Evolutionary conservation across 2,329 filamentous ascomycete genomes (phyloP).

Genomic region (Diaporthe nobilis): DNA sequence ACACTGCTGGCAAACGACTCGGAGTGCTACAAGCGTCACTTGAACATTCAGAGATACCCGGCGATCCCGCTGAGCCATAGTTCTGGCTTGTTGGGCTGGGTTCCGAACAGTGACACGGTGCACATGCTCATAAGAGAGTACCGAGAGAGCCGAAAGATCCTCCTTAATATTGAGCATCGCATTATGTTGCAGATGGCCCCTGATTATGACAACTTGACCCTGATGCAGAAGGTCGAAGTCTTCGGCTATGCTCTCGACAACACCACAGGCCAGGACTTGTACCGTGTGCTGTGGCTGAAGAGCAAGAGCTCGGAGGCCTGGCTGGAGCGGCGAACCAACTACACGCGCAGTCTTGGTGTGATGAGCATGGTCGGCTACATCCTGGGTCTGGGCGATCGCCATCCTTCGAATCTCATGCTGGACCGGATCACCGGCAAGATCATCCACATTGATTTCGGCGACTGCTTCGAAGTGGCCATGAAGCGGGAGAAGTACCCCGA

Average conservation of each 20-base stretch:
- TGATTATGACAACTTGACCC: slow-evolving; percentile 96
- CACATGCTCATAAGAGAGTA: slow-evolving; percentile 98
- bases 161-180: slow-evolving; percentile 98
- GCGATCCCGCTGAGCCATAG: slow-evolving; percentile 98
- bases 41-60: slow-evolving; percentile 95
- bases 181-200: slow-evolving; percentile 99
- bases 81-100: slow-evolving; percentile 95
- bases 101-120: slow-evolving; percentile 96
- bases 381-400: slow-evolving; percentile 93
- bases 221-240: slow-evolving; percentile 99
- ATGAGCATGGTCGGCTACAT: slow-evolving; percentile 99
- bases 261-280: slow-evolving; percentile 97
- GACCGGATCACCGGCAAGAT: slow-evolving; percentile 97
- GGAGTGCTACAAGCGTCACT: slow-evolving; percentile 96
- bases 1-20: slow-evolving; percentile 94
- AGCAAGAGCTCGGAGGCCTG: slow-evolving; percentile 98
- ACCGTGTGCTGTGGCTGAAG: slow-evolving; percentile 98
- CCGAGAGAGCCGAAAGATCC: slow-evolving; percentile 94
- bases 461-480: slow-evolving; percentile 99
- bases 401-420: slow-evolving; percentile 98
- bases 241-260: slow-evolving; percentile 99
- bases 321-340: slow-evolving; percentile 98
- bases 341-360: slow-evolving; percentile 94
- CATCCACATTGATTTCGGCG: slow-evolving; percentile 98
- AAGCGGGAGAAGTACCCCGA: slow-evolving; percentile 99